These are phyloP conservation scores for Colletotrichum salicis DNA, from an alignment of 2,329 filamentous ascomycete genomes.

Conservation along the genomic window DNA sequence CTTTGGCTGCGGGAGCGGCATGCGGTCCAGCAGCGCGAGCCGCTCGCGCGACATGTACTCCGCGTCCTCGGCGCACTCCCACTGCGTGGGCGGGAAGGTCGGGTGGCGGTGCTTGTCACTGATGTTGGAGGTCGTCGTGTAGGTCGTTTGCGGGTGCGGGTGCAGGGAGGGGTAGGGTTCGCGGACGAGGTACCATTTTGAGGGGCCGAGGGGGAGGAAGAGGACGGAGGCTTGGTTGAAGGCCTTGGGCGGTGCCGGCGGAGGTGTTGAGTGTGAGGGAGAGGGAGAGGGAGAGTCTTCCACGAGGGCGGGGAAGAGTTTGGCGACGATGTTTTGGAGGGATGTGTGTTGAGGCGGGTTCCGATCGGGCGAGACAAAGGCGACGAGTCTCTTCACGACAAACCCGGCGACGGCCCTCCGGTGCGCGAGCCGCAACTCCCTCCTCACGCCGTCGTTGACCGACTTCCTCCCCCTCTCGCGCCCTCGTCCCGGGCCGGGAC, in stretches of 20 bases:
- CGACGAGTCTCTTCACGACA: slow-evolving; percentile 59
- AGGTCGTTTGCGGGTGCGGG: slow-evolving; percentile 43
- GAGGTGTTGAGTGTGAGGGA: not conserved
- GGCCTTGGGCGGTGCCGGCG: slow-evolving; percentile 45
- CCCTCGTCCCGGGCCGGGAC: slow-evolving; percentile 18
- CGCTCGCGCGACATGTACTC: not conserved
- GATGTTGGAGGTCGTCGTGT: not conserved
- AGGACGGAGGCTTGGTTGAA: slow-evolving; percentile 54
- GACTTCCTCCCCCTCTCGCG: slow-evolving; percentile 32
- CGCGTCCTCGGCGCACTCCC: not conserved
- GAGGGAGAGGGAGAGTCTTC: not conserved
- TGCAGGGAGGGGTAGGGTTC: slow-evolving; percentile 56
- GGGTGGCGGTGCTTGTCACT: not conserved
- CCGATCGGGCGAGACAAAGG: slow-evolving; percentile 61
- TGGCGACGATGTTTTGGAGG: slow-evolving; percentile 57
- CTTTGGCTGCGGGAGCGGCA: not conserved
- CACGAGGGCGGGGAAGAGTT: slow-evolving; percentile 60
- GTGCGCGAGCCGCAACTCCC: slow-evolving; percentile 45
- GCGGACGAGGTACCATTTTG: slow-evolving; percentile 58
- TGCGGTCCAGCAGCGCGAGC: slow-evolving; percentile 10
- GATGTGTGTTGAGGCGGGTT: slow-evolving; percentile 54
- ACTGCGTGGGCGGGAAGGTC: slow-evolving; percentile 13
- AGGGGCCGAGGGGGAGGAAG: slow-evolving; percentile 50
- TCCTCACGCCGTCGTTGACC: slow-evolving; percentile 15
- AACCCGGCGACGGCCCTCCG: slow-evolving; percentile 58